Evolutionary conservation across 139 green algal species (phyloP).

Genomic region (Yamagishiella unicocca): DNA sequence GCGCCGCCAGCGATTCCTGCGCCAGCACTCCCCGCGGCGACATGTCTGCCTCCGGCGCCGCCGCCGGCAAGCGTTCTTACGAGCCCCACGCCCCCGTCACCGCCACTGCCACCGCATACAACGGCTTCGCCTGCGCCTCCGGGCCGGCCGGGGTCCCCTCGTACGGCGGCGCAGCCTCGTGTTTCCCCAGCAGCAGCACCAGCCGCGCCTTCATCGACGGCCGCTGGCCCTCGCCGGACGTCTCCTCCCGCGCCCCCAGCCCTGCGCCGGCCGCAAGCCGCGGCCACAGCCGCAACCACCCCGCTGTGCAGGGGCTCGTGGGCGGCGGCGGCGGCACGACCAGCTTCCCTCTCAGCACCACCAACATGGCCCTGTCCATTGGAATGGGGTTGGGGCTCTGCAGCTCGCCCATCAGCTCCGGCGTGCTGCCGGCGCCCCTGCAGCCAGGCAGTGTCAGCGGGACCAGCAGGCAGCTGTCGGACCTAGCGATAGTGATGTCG

Average conservation of each 20-base stretch:
- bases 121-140: no score
- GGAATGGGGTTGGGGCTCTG: not conserved
- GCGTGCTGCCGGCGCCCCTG: not conserved
- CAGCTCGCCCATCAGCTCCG: conserved; percentile 1
- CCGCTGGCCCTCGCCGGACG: not conserved
- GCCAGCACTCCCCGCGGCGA: not conserved
- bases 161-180: not conserved
- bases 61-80: no score
- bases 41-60: not conserved
- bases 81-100: no score
- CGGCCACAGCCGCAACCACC: not conserved
- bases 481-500: not conserved
- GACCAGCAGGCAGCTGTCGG: not conserved
- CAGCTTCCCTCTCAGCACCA: not conserved
- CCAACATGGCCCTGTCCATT: not conserved
- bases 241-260: not conserved
- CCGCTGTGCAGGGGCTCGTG: not conserved
- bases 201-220: not conserved
- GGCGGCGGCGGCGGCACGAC: not conserved
- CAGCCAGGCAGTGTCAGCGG: not conserved
- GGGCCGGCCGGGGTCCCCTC: no score
- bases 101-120: no score
- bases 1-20: not conserved
- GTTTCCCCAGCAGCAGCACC: not conserved
- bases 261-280: not conserved